Conservation (phyloP, 2,329 filamentous ascomycete species). For the Zopfia rhizophila region DNA sequence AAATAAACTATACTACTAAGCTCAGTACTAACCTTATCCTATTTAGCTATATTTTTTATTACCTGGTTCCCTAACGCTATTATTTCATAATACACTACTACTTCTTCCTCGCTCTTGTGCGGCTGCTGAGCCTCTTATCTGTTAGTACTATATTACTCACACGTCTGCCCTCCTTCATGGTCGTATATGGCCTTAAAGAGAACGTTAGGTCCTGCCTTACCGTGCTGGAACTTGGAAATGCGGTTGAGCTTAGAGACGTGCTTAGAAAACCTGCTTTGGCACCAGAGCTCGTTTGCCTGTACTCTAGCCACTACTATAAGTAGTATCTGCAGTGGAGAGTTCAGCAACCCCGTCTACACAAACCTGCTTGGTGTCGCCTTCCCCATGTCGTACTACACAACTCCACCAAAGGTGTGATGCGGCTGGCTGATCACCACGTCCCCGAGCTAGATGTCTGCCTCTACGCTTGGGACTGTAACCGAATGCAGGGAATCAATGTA, state of each 20-base stretch:
- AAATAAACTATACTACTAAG: conserved; percentile 31
- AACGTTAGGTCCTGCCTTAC: conserved; percentile 5
- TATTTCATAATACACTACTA: conserved; percentile 50
- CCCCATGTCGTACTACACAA: conserved; percentile 35
- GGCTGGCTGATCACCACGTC: conserved; percentile 38
- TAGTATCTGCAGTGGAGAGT: conserved; percentile 7
- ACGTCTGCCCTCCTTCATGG: conserved; percentile 9
- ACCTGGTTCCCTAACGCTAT: conserved; percentile 56
- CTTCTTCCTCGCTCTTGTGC: conserved; percentile 13
- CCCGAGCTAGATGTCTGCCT: conserved; percentile 34
- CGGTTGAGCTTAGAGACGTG: conserved; percentile 3
- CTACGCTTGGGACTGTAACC: conserved; percentile 19
- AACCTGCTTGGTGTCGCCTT: conserved; percentile 24
- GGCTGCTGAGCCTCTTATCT: background rate
- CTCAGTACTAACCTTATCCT: conserved; percentile 46
- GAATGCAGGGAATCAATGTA: too few species aligned
- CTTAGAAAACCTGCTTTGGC: background rate
- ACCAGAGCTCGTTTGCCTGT: conserved; percentile 4
- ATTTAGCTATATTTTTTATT: conserved; percentile 51
- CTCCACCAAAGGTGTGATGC: conserved; percentile 12
- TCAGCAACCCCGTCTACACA: conserved; percentile 17
- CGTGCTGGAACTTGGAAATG: conserved; percentile 7
- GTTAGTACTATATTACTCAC: conserved; percentile 6
- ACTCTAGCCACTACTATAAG: conserved; percentile 14
- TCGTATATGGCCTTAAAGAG: conserved; percentile 17